Percentiles rank a stretch among this genome's conserved stretches.
phyloP scores from a whole-genome alignment of 129 eudicot genomes.

The Helianthus annuus region DNA sequence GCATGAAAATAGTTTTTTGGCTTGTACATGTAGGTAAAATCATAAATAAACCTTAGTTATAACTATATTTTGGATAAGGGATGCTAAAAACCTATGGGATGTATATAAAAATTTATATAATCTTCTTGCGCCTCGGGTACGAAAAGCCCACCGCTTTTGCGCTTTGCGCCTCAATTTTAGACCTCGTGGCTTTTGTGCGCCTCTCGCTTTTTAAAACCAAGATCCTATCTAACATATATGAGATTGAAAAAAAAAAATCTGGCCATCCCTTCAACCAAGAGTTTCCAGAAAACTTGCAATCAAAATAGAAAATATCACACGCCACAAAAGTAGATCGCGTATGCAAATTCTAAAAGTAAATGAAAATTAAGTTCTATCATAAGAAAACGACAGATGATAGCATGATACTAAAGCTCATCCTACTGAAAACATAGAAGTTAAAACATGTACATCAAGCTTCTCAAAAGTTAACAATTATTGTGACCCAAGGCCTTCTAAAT shows the following conservation, averaged over 20 bases:
- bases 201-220: no score
- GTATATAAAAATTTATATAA: no score
- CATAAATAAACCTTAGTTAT: no score
- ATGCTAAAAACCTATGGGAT: no score
- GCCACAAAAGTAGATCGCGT: constrained; percentile 7
- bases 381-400: constrained; percentile 22
- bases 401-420: constrained; percentile 27
- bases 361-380: constrained; percentile 18
- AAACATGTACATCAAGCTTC: constrained; percentile 19
- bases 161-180: no score
- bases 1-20: no score
- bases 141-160: no score
- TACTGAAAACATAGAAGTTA: constrained; percentile 23
- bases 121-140: no score
- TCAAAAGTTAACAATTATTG: constrained; percentile 17
- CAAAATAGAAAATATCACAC: constrained; percentile 6
- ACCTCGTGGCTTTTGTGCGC: no score
- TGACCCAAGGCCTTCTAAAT: constrained; percentile 24
- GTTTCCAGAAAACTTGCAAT: constrained; percentile 10
- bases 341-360: constrained; percentile 16
- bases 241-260: constrained; percentile 14
- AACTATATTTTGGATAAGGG: no score
- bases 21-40: no score
- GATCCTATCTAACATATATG: background rate
- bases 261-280: constrained; percentile 12